Evolutionary conservation across 768 basidiomycete species (phyloP).

Genomic region (Collybia nuda): DNA sequence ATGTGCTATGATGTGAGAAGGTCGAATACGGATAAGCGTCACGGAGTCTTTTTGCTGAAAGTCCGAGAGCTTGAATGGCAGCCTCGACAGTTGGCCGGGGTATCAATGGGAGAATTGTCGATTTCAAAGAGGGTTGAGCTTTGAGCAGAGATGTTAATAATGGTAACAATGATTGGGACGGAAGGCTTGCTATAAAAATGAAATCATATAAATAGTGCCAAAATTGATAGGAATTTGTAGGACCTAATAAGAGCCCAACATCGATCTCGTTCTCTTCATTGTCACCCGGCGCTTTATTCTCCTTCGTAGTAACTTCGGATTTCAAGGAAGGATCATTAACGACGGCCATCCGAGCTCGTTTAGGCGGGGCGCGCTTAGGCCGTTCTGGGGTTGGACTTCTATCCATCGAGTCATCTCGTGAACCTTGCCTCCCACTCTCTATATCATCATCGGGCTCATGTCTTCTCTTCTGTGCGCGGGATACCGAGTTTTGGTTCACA

Average conservation of each 20-base stretch:
- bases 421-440: slow-evolving; percentile 32
- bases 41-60: slow-evolving; percentile 69
- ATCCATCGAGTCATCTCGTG: slow-evolving; percentile 76
- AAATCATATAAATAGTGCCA: slow-evolving; percentile 12
- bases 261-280: slow-evolving; percentile 65
- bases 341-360: slow-evolving; percentile 55
- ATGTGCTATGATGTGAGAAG: slow-evolving; percentile 22
- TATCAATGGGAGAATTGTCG: slow-evolving; percentile 71
- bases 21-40: slow-evolving; percentile 86
- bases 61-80: slow-evolving; percentile 65
- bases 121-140: slow-evolving; percentile 69
- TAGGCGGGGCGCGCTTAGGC: slow-evolving; percentile 66
- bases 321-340: slow-evolving; percentile 29
- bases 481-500: slow-evolving; percentile 38
- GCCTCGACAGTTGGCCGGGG: slow-evolving; percentile 82
- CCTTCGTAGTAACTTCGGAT: slow-evolving; percentile 45
- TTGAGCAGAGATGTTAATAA: slow-evolving; percentile 68
- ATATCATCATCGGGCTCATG: slow-evolving; percentile 70
- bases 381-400: slow-evolving; percentile 83
- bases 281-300: slow-evolving; percentile 39
- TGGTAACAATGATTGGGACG: slow-evolving; percentile 73
- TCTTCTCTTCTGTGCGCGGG: slow-evolving; percentile 59
- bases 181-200: slow-evolving; percentile 65
- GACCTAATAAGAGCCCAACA: slow-evolving; percentile 79
- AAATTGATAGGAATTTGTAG: slow-evolving; percentile 20